Base-by-base conservation (phyloP, 192 early-diverging fungal genomes). In the Radiomyces spectabilis region DNA sequence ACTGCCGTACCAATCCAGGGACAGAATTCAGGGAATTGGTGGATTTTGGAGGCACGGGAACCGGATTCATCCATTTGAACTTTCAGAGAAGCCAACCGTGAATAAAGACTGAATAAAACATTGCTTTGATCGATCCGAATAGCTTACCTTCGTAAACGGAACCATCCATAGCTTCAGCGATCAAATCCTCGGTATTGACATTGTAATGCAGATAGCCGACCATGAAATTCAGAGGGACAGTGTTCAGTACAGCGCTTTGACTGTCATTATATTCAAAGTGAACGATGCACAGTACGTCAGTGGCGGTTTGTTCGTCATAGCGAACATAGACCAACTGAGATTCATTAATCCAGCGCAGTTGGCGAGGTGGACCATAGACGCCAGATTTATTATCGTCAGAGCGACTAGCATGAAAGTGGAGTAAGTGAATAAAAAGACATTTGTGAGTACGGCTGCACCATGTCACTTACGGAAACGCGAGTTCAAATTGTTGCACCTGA, bases 301-400 rank as follows among this genome's bases (percentile, higher is more conserved):
- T 33, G 5, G 65, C 30, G 5, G 44, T 56, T 8, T 59, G 50
- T 9, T 56, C 50, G 50, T 79, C 65, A 53, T 74, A 68, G 31
- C 72, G 75, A 4, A 89, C 59, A n/a, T 69, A 81, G 15, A 84
- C 60, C 9, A 93, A 25, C 4, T 64, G 71, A 35, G 65, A 54
- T 4, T 68, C 44, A 4, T 61, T 56, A 3, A 83, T 74, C 80
- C 83, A 92, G 1, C 76, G 75, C 10, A 93, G 64, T 56, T 96
- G 93, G 5, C 87, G 81, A 21, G 71, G 18, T 39, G 35, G 21
- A 18, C 61, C 25, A 4, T 12, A 22, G 15, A 27, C 12, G 27
- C 49, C 22, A 34, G 46, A 16, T 29, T 25, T 29, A 4, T 42
- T 26, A 39, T 39, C 31, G n/a, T 30, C 50, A 3, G n/a, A n/a